Evolutionary conservation across 768 basidiomycete species (phyloP), one percentile per base, ranked within the genome.

Genomic region (Cystofilobasidium bisporidii): DNA sequence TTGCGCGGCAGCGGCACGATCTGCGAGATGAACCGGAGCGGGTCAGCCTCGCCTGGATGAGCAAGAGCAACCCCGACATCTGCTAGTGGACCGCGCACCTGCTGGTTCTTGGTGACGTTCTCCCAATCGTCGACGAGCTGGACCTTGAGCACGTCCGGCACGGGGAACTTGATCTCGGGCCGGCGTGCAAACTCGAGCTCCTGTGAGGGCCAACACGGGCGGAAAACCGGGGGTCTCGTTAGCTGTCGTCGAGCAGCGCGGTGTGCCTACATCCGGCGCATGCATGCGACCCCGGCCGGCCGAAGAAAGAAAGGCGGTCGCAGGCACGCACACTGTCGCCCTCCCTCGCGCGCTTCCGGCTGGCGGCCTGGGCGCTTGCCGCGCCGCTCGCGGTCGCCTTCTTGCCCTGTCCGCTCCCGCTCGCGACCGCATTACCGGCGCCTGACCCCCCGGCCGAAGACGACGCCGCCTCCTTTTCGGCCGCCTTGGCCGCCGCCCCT

Each of bases 51-150:
- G 56, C 8, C 43, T 45, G 4, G 3, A 12, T 3, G n/a, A n/a
- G n/a, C n/a, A n/a, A n/a, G n/a, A n/a, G n/a, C n/a, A n/a, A n/a
- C n/a, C n/a, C n/a, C n/a, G n/a, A n/a, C n/a, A n/a, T n/a, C n/a
- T n/a, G n/a, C n/a, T n/a, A n/a, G n/a, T n/a, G n/a, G 48, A 10
- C 28, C 70, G 73, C 78, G 32, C 67, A 87, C 94, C 83, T 91
- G 88, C 72, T 86, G 85, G 75, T 92, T 89, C 80, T 96, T 97
- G 63, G 96, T 98, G 45, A 98, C 86, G 6, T 86, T 84, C 77
- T 98, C 94, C 96, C 96, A 99, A 72, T 98, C 96, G 74, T 98
- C 92, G 2, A 98, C 92, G 43, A 99, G 81, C 57, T 87, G 81
- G 36, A 85, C 82, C 76, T 96, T 97, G 70, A 98, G 81, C n/a